Evolutionary conservation across 805 yeast species (phyloP), one percentile per base, ranked within the genome.

Genomic region (Ogataea glucozyma): DNA sequence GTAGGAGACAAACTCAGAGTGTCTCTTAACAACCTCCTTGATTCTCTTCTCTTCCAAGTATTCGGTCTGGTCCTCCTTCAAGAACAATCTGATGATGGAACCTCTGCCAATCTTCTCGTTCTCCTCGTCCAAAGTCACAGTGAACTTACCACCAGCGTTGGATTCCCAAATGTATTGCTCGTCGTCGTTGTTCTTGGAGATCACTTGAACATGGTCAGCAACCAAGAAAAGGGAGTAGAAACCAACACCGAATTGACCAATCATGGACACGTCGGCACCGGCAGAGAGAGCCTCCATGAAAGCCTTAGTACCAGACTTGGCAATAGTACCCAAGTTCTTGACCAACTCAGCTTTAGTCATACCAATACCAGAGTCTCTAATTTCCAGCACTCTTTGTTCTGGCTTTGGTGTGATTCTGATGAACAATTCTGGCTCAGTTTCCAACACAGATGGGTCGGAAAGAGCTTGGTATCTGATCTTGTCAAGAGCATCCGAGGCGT

Each of bases 181-280:
- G 69, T 93, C 99, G 64, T 93, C 99, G 68, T 93, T 93, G 81
- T 89, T 85, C 80, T 93, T 93, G 49, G 99, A 88, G 69, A 93
- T 88, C 61, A 93, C 99, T 77, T 93, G 97, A 54, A 93, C 99
- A 61, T 81, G 88, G 77, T 93, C 99, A 62, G 99, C 98, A 67
- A 93, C 99, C 77, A 93, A 81, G 87, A 93, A 93, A 58, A 91
- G 79, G 43, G 99, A 93, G 85, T 93, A 93, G 91, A 93, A 93
- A 83, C 99, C 99, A 61, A 93, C 99, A 89, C 99, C 99, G 78
- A 93, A 93, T 78, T 93, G 99, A 81, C 99, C 99, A 76, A 93
- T 93, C 99, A 93, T 93, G 54, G 98, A 90, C 52, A 93, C 97
- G 71, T 93, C 99, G 50, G 99, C 99, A 76, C 99, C 99, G 54